phyloP scores from a whole-genome alignment of 441 rosid species.

The Pelargonium myrrhifolium region DNA sequence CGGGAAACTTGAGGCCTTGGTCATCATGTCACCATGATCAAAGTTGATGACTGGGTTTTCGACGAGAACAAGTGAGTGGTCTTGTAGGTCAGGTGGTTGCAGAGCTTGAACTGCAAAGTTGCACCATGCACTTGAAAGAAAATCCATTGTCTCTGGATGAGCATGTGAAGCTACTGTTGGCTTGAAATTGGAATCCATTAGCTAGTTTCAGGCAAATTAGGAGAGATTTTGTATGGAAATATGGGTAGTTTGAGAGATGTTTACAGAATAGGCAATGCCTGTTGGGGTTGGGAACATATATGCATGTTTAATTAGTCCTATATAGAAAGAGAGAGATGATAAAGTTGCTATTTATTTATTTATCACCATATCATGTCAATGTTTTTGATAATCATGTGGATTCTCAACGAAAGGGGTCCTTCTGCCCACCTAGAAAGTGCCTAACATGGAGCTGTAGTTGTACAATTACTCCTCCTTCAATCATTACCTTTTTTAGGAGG shows the following conservation, averaged over 20 bases:
- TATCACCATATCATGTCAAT: constrained; percentile 23
- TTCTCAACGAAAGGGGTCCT: constrained; percentile 11
- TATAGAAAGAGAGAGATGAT: background rate
- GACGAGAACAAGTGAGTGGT: constrained; percentile 50
- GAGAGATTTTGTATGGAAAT: background rate
- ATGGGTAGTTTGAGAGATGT: too few relatives aligned
- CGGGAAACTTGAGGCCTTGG: constrained; percentile 28
- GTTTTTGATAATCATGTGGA: constrained; percentile 2
- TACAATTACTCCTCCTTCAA: constrained; percentile 9
- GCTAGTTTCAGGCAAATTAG: constrained; percentile 7
- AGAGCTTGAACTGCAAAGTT: constrained; percentile 75
- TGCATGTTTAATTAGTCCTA: constrained; percentile 7
- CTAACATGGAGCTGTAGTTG: background rate
- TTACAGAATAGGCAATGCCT: background rate
- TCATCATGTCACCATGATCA: too few relatives aligned
- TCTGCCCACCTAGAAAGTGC: constrained; percentile 4
- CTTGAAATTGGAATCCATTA: constrained; percentile 34
- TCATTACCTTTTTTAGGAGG: too few relatives aligned
- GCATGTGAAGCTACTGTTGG: constrained; percentile 60
- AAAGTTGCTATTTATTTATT: constrained; percentile 22
- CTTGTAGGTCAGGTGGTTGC: constrained; percentile 46
- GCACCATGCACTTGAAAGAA: constrained; percentile 84
- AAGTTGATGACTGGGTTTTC: too few relatives aligned
- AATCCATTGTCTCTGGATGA: constrained; percentile 84
- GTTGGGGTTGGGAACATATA: constrained; percentile 20